These are phyloP conservation scores for Chrysopogon serrulatus DNA, from an alignment of 176 grass and related monocot species.

Conservation along the genomic window DNA sequence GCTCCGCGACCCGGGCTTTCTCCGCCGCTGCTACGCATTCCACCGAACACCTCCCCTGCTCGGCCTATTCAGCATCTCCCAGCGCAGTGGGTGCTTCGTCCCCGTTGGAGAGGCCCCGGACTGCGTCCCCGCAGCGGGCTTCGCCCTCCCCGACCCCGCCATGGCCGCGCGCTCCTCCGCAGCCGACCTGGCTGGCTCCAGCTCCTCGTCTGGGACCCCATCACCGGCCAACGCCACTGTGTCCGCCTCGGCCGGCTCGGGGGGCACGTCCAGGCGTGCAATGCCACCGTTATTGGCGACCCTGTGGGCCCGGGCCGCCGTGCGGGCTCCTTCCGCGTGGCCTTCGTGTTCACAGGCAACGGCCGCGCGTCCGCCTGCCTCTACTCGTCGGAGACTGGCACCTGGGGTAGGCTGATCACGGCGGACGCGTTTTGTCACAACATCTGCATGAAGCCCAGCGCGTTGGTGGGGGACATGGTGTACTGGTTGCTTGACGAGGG, in stretches of 20 bases:
- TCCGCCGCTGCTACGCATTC: neutral
- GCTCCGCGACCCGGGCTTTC: neutral
- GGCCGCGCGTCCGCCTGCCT: conserved; percentile 16
- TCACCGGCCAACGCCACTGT: conserved; percentile 1
- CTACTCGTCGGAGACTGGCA: conserved; percentile 2
- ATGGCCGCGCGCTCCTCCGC: conserved; percentile 7
- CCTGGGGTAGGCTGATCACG: neutral
- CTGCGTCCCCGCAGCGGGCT: neutral
- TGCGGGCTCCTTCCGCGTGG: neutral
- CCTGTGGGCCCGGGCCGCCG: neutral
- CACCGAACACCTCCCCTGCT: conserved; percentile 1
- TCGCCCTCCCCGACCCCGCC: neutral
- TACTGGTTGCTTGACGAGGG: neutral
- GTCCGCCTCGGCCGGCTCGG: conserved; percentile 9
- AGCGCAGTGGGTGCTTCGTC: neutral
- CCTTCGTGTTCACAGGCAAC: conserved; percentile 7
- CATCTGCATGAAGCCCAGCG: neutral
- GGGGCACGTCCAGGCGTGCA: neutral
- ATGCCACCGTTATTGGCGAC: neutral
- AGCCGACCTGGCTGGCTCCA: neutral
- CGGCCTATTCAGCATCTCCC: neutral
- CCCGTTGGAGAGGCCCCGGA: neutral
- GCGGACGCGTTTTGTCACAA: neutral
- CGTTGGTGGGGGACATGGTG: neutral
- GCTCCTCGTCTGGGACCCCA: conserved; percentile 15